Evolutionary conservation across 2,329 filamentous ascomycete genomes (phyloP).

Genomic region (Domatiomyces globalis): DNA sequence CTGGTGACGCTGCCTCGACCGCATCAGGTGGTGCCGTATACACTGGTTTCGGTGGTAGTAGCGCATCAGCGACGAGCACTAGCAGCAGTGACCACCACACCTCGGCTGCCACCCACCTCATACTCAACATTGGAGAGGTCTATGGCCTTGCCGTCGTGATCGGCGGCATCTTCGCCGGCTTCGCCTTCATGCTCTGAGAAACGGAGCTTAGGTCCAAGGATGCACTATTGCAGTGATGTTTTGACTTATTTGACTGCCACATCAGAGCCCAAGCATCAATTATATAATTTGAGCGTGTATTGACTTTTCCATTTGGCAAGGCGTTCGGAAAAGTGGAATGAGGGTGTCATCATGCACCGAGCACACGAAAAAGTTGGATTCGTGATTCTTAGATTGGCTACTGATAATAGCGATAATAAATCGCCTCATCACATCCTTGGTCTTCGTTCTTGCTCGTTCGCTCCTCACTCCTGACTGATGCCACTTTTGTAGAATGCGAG

Average conservation of each 20-base stretch:
- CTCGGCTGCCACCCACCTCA: slow-evolving; percentile 23
- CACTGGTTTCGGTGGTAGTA: slow-evolving; percentile 30
- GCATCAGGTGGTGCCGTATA: slow-evolving; percentile 27
- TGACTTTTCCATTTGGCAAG: neutral
- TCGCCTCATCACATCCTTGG: neutral
- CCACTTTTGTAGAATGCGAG: neutral
- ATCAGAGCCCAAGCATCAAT: neutral
- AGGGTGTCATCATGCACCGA: too few species aligned
- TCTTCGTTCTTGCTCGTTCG: neutral
- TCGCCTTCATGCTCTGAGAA: slow-evolving; percentile 39
- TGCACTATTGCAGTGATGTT: too few species aligned
- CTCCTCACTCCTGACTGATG: neutral
- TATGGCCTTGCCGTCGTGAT: slow-evolving; percentile 44
- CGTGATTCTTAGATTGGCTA: neutral
- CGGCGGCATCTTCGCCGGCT: slow-evolving; percentile 43
- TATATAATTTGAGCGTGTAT: neutral
- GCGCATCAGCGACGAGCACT: slow-evolving; percentile 20
- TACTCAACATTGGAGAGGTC: slow-evolving; percentile 40
- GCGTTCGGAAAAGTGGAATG: neutral
- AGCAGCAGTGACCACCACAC: slow-evolving; percentile 1
- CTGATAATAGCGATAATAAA: neutral
- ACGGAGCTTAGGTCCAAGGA: neutral
- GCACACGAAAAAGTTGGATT: neutral
- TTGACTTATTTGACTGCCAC: too few species aligned
- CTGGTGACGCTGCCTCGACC: slow-evolving; percentile 20